Conservation (phyloP, 768 basidiomycete genomes). For the Sutorius australiensis region DNA sequence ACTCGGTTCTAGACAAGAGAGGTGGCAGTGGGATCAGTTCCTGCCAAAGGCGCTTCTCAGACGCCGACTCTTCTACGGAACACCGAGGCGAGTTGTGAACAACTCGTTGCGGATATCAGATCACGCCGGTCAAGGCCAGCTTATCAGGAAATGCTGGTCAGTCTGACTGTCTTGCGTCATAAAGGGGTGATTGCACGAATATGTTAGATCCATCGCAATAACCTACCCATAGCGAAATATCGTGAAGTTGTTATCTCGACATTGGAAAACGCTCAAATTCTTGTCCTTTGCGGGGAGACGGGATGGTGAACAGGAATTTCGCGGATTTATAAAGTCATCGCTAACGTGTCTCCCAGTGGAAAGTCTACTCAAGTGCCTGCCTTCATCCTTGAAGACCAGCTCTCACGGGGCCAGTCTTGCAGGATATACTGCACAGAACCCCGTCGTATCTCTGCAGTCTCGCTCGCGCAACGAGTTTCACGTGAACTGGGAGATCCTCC, state of each 20-base stretch:
- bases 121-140: slow-evolving; percentile 56
- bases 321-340: slow-evolving; percentile 21
- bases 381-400: slow-evolving; percentile 88
- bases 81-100: slow-evolving; percentile 36
- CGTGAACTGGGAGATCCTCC: slow-evolving; percentile 85
- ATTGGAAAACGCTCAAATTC: slow-evolving; percentile 72
- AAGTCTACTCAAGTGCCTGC: slow-evolving; percentile 96
- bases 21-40: slow-evolving; percentile 15
- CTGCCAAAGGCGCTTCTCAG: slow-evolving; percentile 13
- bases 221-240: slow-evolving; percentile 83
- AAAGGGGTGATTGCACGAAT: background rate
- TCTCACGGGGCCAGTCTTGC: slow-evolving; percentile 75
- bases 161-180: slow-evolving; percentile 25
- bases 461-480: slow-evolving; percentile 90
- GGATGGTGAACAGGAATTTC: slow-evolving; percentile 56
- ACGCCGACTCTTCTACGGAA: slow-evolving; percentile 5
- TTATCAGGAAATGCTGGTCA: slow-evolving; percentile 88
- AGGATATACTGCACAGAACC: slow-evolving; percentile 96
- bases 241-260: slow-evolving; percentile 65
- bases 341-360: slow-evolving; percentile 49
- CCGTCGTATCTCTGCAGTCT: slow-evolving; percentile 92
- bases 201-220: slow-evolving; percentile 64
- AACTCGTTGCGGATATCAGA: slow-evolving; percentile 55
- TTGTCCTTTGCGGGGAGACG: slow-evolving; percentile 84
- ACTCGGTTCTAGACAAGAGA: slow-evolving; percentile 16